Conservation (phyloP, 139 green algal genomes). For the Bryopsis sp. region DNA sequence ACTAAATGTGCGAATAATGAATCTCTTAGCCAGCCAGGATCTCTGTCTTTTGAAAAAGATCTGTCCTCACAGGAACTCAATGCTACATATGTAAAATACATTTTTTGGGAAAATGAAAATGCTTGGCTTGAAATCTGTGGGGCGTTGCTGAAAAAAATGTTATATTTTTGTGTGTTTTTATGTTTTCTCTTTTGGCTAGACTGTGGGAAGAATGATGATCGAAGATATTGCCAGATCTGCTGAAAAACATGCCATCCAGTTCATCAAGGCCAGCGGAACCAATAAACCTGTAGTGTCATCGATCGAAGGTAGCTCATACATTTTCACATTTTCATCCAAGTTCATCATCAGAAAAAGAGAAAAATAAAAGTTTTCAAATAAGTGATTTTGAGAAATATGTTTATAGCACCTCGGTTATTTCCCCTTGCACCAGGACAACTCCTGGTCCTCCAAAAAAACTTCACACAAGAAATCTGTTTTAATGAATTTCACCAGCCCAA, state of each 20-base stretch:
- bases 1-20: conserved; percentile 4
- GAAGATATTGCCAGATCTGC: conserved; percentile 97
- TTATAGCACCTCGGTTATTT: too few relatives aligned
- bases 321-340: background rate
- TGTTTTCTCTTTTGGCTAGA: conserved; percentile 36
- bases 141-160: background rate
- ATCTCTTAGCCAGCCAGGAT: too few relatives aligned
- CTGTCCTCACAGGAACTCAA: too few relatives aligned
- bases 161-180: background rate
- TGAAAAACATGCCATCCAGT: conserved; percentile 96
- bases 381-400: too few relatives aligned
- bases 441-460: too few relatives aligned
- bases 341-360: too few relatives aligned
- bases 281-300: conserved; percentile 97
- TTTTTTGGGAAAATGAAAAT: background rate
- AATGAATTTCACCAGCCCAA: too few relatives aligned
- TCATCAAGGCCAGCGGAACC: conserved; percentile 76
- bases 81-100: too few relatives aligned
- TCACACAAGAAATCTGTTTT: too few relatives aligned
- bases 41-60: background rate
- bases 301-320: conserved; percentile 71
- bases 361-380: too few relatives aligned
- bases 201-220: conserved; percentile 98
- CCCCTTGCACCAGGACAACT: too few relatives aligned
- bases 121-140: too few relatives aligned